Conservation (phyloP, 805 yeast species). For the Metschnikowia cubensis region DNA sequence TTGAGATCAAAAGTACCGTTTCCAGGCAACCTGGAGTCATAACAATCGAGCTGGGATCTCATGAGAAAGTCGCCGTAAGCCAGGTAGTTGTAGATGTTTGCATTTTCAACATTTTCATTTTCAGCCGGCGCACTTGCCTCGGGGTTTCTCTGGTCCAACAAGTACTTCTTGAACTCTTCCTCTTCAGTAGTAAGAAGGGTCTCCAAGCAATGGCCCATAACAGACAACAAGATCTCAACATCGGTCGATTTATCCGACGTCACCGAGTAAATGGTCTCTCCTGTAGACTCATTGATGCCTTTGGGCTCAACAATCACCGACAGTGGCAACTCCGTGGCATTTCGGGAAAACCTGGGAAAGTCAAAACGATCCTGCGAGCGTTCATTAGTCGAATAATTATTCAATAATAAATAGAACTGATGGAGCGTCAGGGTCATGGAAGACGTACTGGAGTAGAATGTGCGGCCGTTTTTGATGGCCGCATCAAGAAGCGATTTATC, state of each 20-base stretch:
- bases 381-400: slow-evolving; percentile 30
- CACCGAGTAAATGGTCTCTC: slow-evolving; percentile 49
- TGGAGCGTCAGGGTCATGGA: slow-evolving; percentile 75
- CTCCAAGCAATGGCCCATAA: slow-evolving; percentile 79
- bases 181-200: slow-evolving; percentile 61
- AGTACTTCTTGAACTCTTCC: slow-evolving; percentile 43
- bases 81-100: slow-evolving; percentile 65
- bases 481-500: slow-evolving; percentile 52
- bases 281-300: slow-evolving; percentile 26
- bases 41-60: slow-evolving; percentile 89
- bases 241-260: slow-evolving; percentile 68
- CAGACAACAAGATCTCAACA: slow-evolving; percentile 61
- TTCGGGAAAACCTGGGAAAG: slow-evolving; percentile 40
- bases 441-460: slow-evolving; percentile 77
- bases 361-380: slow-evolving; percentile 23
- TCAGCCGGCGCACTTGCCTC: slow-evolving; percentile 3
- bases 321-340: slow-evolving; percentile 43
- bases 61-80: slow-evolving; percentile 62
- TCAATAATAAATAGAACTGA: slow-evolving; percentile 70
- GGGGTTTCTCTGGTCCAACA: slow-evolving; percentile 16
- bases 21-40: slow-evolving; percentile 74
- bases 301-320: slow-evolving; percentile 53
- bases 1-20: slow-evolving; percentile 90
- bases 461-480: slow-evolving; percentile 35
- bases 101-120: slow-evolving; percentile 13